Evolutionary conservation across 2,329 filamentous ascomycete genomes (phyloP).

Genomic region (Nothopassalora personata): DNA sequence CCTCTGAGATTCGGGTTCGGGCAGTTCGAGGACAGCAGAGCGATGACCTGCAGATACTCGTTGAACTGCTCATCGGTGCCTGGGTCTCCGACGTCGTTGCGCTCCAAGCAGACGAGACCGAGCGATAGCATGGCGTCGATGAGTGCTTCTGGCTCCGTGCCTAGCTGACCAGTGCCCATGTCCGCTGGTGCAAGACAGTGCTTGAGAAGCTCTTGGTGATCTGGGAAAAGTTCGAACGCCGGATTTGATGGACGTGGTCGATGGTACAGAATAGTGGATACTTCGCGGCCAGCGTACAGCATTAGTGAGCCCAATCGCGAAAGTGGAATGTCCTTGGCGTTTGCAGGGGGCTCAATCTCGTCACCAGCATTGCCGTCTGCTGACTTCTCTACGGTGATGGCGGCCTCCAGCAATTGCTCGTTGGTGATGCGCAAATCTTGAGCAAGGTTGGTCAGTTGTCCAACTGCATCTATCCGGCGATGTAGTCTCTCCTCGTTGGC

Average conservation of each 20-base stretch:
- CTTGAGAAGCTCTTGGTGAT: slow-evolving; percentile 47
- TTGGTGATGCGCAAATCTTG: slow-evolving; percentile 51
- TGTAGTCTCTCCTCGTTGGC: slow-evolving; percentile 58
- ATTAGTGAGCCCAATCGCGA: slow-evolving; percentile 52
- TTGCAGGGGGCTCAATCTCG: slow-evolving; percentile 52
- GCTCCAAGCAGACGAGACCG: slow-evolving; percentile 46
- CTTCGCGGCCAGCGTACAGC: slow-evolving; percentile 49
- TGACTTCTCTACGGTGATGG: slow-evolving; percentile 37
- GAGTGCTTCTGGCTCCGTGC: slow-evolving; percentile 47
- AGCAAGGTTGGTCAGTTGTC: slow-evolving; percentile 64
- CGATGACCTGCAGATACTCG: slow-evolving; percentile 47
- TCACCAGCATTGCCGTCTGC: slow-evolving; percentile 34
- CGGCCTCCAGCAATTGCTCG: slow-evolving; percentile 43
- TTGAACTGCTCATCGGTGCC: slow-evolving; percentile 48
- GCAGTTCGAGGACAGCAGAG: slow-evolving; percentile 46
- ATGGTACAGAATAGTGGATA: slow-evolving; percentile 47
- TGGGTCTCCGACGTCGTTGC: slow-evolving; percentile 42
- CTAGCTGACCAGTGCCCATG: slow-evolving; percentile 35
- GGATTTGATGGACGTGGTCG: slow-evolving; percentile 26
- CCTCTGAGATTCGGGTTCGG: slow-evolving; percentile 44
- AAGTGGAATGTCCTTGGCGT: slow-evolving; percentile 50
- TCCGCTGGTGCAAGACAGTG: slow-evolving; percentile 45
- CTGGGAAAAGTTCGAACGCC: slow-evolving; percentile 48
- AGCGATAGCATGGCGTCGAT: slow-evolving; percentile 52
- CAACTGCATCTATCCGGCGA: slow-evolving; percentile 61